Conservation (phyloP, 345 rosid genomes). For the Bruguiera gymnorhiza region DNA sequence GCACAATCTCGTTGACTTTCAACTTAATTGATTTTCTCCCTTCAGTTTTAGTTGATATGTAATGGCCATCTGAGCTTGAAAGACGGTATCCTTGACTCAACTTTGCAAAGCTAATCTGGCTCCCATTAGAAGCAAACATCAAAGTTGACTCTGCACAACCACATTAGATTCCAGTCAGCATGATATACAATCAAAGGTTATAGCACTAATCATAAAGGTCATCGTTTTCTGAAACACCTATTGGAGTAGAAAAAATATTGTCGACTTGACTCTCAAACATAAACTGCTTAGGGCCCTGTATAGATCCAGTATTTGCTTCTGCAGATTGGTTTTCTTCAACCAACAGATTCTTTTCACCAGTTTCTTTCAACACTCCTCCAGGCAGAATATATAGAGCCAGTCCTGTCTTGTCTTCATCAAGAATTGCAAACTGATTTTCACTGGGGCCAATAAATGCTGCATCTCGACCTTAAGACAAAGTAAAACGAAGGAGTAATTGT, state of each 20-base stretch:
- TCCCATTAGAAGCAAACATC: slow-evolving; percentile 84
- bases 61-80: slow-evolving; percentile 76
- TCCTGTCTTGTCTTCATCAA: slow-evolving; percentile 90
- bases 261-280: slow-evolving; percentile 92
- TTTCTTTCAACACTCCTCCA: slow-evolving; percentile 56
- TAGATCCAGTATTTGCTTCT: slow-evolving; percentile 55
- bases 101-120: slow-evolving; percentile 79
- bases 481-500: slow-evolving; percentile 1
- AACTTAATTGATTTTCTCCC: slow-evolving; percentile 83
- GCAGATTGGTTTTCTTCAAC: slow-evolving; percentile 53
- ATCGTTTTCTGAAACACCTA: slow-evolving; percentile 55
- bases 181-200: slow-evolving; percentile 12
- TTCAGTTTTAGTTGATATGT: slow-evolving; percentile 73
- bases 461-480: slow-evolving; percentile 58
- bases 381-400: slow-evolving; percentile 69
- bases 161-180: slow-evolving; percentile 31
- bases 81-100: slow-evolving; percentile 75
- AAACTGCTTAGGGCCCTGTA: slow-evolving; percentile 78
- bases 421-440: slow-evolving; percentile 89
- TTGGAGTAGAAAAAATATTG: slow-evolving; percentile 86
- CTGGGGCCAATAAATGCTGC: slow-evolving; percentile 85
- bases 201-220: slow-evolving; percentile 16
- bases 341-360: slow-evolving; percentile 53
- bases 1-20: slow-evolving; percentile 76
- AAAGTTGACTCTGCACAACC: slow-evolving; percentile 74